These are phyloP conservation scores for Metschnikowia similis DNA, from an alignment of 805 yeast species.

Conservation along the genomic window DNA sequence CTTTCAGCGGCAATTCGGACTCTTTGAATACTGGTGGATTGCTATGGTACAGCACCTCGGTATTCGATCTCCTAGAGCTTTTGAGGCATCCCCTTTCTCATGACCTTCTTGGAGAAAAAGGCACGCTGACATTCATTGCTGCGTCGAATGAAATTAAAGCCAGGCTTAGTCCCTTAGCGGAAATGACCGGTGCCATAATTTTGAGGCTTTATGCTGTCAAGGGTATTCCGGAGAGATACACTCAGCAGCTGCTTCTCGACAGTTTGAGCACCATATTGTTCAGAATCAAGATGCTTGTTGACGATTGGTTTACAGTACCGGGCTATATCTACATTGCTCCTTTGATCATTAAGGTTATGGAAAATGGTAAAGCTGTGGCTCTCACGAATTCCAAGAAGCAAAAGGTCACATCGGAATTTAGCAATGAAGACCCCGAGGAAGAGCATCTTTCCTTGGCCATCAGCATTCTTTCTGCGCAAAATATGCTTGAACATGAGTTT, in stretches of 20 bases:
- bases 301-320: constrained; percentile 62
- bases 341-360: constrained; percentile 61
- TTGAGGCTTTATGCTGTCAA: constrained; percentile 52
- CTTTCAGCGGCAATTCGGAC: constrained; percentile 43
- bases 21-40: constrained; percentile 8
- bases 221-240: constrained; percentile 42
- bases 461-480: constrained; percentile 67
- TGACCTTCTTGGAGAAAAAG: constrained; percentile 40
- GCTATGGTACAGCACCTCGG: constrained; percentile 71
- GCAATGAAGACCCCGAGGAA: constrained; percentile 83
- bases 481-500: constrained; percentile 57
- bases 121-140: constrained; percentile 48
- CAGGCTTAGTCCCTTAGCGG: constrained; percentile 48
- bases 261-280: constrained; percentile 66
- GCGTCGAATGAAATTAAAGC: constrained; percentile 48
- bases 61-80: constrained; percentile 44
- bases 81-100: constrained; percentile 29
- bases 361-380: constrained; percentile 58
- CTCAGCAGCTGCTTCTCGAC: constrained; percentile 50
- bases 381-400: constrained; percentile 49
- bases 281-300: constrained; percentile 68
- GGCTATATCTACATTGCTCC: constrained; percentile 76
- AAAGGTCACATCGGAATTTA: constrained; percentile 58
- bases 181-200: constrained; percentile 64
- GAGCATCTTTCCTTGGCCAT: constrained; percentile 76